phyloP scores from a whole-genome alignment of 2,329 filamentous ascomycete genomes.

The Aspergillus sp. region DNA sequence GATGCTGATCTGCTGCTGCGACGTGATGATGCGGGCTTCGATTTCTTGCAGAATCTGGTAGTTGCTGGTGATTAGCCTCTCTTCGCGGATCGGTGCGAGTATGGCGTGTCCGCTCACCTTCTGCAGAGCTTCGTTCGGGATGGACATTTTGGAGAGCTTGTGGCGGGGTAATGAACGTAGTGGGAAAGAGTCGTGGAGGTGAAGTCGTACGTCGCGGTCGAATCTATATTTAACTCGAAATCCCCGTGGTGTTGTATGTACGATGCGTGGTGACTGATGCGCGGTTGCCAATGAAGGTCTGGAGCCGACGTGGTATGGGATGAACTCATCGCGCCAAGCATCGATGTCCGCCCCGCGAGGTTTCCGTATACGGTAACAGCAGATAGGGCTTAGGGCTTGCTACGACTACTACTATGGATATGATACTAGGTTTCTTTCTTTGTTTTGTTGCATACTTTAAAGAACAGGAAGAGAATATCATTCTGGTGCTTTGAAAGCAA shows the following conservation, averaged over 20 bases:
- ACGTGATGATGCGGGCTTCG: slow-evolving; percentile 80
- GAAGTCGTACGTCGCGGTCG: not conserved
- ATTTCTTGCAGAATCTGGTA: slow-evolving; percentile 85
- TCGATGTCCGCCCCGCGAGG: slow-evolving; percentile 7
- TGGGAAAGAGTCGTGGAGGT: not conserved
- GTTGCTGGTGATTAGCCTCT: not conserved
- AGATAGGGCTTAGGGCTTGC: slow-evolving; percentile 21
- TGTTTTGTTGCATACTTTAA: not conserved
- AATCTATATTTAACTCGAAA: not conserved
- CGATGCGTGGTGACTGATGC: not conserved
- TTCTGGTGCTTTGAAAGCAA: too few relatives aligned
- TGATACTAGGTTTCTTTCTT: not conserved
- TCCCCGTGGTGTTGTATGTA: not conserved
- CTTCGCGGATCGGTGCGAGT: too few relatives aligned
- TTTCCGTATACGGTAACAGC: slow-evolving; percentile 7
- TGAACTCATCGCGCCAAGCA: slow-evolving; percentile 14
- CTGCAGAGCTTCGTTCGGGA: slow-evolving; percentile 88
- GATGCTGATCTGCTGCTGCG: slow-evolving; percentile 88
- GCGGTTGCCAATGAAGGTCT: too few relatives aligned
- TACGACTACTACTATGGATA: not conserved
- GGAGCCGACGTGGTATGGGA: not conserved
- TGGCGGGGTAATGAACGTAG: slow-evolving; percentile 4
- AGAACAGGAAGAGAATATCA: too few relatives aligned
- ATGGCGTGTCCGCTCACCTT: slow-evolving; percentile 60
- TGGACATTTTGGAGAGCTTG: slow-evolving; percentile 66